A percentile compares a stretch with the other conserved stretches of the same genome.
phyloP scores from a whole-genome alignment of 495 filamentous ascomycete species.

The Immersiella caudata region DNA sequence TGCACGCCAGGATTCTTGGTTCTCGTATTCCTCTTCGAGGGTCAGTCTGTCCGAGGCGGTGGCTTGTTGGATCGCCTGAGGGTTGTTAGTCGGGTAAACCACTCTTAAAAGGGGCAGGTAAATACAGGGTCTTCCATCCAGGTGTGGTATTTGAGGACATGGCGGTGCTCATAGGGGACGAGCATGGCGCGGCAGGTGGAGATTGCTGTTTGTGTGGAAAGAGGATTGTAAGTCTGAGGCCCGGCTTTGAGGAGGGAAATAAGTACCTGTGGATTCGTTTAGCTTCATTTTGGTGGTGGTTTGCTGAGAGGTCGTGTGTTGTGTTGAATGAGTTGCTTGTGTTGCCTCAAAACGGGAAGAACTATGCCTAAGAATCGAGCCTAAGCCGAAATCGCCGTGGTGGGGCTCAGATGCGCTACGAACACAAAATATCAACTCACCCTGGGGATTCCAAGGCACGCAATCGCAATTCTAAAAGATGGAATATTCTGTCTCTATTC shows the following conservation, averaged over 20 bases:
- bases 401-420: neutral
- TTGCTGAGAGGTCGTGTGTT: neutral
- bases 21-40: conserved; percentile 77
- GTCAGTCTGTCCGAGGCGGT: conserved; percentile 83
- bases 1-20: conserved; percentile 79
- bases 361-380: neutral
- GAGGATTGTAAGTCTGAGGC: conserved; percentile 6
- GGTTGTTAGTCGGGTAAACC: conserved; percentile 6
- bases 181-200: conserved; percentile 67
- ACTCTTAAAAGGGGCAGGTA: neutral
- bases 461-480: neutral
- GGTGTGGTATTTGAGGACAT: conserved; percentile 79
- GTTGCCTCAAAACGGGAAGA: neutral
- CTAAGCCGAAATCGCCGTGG: neutral
- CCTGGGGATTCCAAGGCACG: neutral
- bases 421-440: neutral
- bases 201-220: conserved; percentile 56
- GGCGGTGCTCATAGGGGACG: conserved; percentile 80
- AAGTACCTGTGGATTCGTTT: conserved; percentile 50
- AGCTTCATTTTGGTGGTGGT: conserved; percentile 34
- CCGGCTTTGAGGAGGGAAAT: neutral
- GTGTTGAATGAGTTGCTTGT: neutral
- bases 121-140: conserved; percentile 89
- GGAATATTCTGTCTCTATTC: neutral
- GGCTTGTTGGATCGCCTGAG: conserved; percentile 73